Evolutionary conservation across 2,329 filamentous ascomycete species (phyloP).

Genomic region (Ophiostoma populinum): DNA sequence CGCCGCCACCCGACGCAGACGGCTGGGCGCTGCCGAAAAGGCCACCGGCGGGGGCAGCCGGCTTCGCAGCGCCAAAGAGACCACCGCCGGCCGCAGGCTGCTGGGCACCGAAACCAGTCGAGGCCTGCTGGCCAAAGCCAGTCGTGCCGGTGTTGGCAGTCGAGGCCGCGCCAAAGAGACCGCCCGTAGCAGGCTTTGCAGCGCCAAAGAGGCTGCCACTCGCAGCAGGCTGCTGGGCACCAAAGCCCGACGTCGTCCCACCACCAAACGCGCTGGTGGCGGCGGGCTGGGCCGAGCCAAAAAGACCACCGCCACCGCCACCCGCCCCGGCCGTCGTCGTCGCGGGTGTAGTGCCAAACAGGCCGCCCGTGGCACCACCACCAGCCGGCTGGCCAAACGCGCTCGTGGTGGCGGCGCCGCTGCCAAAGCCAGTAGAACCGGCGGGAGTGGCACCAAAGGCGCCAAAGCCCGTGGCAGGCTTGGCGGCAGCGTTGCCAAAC

Average conservation of each 20-base stretch:
- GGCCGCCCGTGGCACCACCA: slow-evolving; percentile 14
- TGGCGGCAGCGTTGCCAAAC: slow-evolving; percentile 14
- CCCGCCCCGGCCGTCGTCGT: slow-evolving; percentile 10
- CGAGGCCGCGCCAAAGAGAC: slow-evolving; percentile 30
- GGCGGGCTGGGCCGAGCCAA: background rate
- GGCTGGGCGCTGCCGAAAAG: slow-evolving; percentile 37
- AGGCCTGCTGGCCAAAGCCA: too few species aligned
- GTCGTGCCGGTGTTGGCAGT: too few species aligned
- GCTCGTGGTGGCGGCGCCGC: background rate
- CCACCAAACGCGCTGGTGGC: too few species aligned
- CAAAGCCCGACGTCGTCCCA: too few species aligned
- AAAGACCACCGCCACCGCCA: background rate
- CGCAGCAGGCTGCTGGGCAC: background rate
- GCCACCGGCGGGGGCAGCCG: slow-evolving; percentile 20
- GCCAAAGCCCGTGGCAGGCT: slow-evolving; percentile 15
- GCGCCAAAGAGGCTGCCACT: slow-evolving; percentile 1
- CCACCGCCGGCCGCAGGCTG: slow-evolving; percentile 20
- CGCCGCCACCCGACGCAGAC: too few species aligned
- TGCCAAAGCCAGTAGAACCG: slow-evolving; percentile 10
- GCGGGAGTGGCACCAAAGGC: slow-evolving; percentile 16
- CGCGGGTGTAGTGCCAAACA: slow-evolving; percentile 27
- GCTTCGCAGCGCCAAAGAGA: slow-evolving; percentile 39
- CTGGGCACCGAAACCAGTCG: too few species aligned
- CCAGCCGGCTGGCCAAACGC: background rate
- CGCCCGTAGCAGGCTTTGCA: slow-evolving; percentile 15